A percentile compares a stretch with the other conserved stretches of the same genome.
These are phyloP conservation scores for Juncus effusus DNA, from an alignment of 176 grass and related monocot genomes.

Conservation along the genomic window DNA sequence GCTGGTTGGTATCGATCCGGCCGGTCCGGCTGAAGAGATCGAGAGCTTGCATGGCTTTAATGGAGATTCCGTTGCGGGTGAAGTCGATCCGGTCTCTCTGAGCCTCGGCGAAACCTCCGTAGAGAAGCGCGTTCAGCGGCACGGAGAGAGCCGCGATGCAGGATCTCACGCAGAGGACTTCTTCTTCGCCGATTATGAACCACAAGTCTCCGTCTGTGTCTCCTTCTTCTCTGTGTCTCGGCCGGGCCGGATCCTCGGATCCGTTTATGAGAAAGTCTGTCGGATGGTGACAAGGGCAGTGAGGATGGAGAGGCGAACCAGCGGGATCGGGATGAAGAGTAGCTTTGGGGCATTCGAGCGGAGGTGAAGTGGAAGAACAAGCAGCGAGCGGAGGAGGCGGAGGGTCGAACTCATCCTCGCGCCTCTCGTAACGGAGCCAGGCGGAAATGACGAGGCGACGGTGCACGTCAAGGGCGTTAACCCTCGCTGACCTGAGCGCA, in stretches of 20 bases:
- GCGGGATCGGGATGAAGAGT: constrained; percentile 39
- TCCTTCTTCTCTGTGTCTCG: constrained; percentile 22
- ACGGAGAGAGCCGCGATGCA: constrained; percentile 70
- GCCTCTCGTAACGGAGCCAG: constrained; percentile 85
- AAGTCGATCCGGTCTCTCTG: constrained; percentile 74
- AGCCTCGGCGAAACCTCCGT: constrained; percentile 88
- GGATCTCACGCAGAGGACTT: constrained; percentile 74
- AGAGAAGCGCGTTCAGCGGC: constrained; percentile 80
- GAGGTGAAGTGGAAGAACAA: constrained; percentile 57
- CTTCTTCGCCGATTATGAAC: constrained; percentile 81
- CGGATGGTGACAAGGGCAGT: constrained; percentile 57
- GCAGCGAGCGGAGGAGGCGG: constrained; percentile 38
- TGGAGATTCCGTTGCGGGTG: constrained; percentile 62
- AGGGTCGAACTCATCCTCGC: constrained; percentile 76
- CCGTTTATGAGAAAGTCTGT: constrained; percentile 12
- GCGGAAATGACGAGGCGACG: constrained; percentile 79
- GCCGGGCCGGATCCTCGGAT: constrained; percentile 8
- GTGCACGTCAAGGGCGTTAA: constrained; percentile 69
- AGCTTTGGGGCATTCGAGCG: constrained; percentile 82
- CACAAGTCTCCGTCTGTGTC: constrained; percentile 60
- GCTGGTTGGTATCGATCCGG: constrained; percentile 37
- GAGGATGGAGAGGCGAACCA: constrained; percentile 26
- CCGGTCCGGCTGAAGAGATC: constrained; percentile 54
- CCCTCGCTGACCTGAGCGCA: constrained; percentile 53
- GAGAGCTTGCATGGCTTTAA: constrained; percentile 64